These are phyloP conservation scores for Conoideocrella luteorostrata DNA, from an alignment of 2,329 filamentous ascomycete genomes.

Conservation along the genomic window DNA sequence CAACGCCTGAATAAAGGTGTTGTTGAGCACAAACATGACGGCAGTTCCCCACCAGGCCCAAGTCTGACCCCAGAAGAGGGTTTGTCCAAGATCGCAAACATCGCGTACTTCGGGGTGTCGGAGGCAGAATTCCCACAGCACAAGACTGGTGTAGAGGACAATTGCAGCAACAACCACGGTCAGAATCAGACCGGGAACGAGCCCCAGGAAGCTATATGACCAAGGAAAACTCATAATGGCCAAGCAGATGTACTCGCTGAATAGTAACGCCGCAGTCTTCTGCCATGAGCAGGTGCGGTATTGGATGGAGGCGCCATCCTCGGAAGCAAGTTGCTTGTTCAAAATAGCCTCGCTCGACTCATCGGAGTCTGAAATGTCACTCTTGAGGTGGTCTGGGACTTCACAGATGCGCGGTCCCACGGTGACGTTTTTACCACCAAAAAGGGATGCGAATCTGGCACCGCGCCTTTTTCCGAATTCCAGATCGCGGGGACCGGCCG, in stretches of 20 bases:
- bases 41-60: constrained; percentile 66
- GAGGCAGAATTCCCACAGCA: constrained; percentile 77
- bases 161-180: constrained; percentile 70
- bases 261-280: constrained; percentile 86
- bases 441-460: constrained; percentile 26
- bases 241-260: constrained; percentile 93
- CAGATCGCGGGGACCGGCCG: constrained; percentile 14
- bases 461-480: constrained; percentile 17
- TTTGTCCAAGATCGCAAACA: constrained; percentile 92
- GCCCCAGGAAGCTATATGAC: constrained; percentile 80
- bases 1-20: constrained; percentile 79
- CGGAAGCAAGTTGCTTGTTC: constrained; percentile 66
- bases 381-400: constrained; percentile 29
- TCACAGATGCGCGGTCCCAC: constrained; percentile 48
- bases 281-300: constrained; percentile 93
- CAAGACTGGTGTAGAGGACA: constrained; percentile 68
- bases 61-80: constrained; percentile 80
- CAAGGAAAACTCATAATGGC: constrained; percentile 93
- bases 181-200: constrained; percentile 78
- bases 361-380: constrained; percentile 34
- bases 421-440: constrained; percentile 32
- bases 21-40: constrained; percentile 88
- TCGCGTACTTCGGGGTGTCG: constrained; percentile 87
- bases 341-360: constrained; percentile 44
- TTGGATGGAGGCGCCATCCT: constrained; percentile 74